These are phyloP conservation scores for Trichosporon asahii DNA, from an alignment of 1,284 basidiomycete genomes.

Conservation along the genomic window DNA sequence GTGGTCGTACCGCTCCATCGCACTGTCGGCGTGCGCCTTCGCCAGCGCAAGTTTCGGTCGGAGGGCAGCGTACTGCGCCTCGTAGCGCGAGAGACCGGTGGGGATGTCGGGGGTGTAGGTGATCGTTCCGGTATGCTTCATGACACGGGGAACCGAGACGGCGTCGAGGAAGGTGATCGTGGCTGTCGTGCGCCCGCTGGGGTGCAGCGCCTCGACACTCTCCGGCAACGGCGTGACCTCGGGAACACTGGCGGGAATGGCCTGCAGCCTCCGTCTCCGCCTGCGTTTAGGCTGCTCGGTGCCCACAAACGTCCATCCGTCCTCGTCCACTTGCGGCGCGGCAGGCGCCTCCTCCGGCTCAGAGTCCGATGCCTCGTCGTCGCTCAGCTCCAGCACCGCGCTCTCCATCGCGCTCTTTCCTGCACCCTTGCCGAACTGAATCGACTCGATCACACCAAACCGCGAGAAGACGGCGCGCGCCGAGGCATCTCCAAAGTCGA, in stretches of 20 bases:
- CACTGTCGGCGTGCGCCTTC: conserved; percentile 69
- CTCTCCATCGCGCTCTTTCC: conserved; percentile 34
- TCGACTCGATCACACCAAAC: conserved; percentile 70
- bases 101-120: conserved; percentile 52
- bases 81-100: conserved; percentile 68
- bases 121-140: conserved; percentile 38
- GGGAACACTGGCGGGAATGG: conserved; percentile 59
- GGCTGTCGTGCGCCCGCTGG: conserved; percentile 54
- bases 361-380: conserved; percentile 39
- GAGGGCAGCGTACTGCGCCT: conserved; percentile 60
- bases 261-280: conserved; percentile 51
- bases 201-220: conserved; percentile 25
- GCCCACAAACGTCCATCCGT: conserved; percentile 54
- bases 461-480: conserved; percentile 67
- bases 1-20: conserved; percentile 71
- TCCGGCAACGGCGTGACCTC: conserved; percentile 32
- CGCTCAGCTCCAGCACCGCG: conserved; percentile 34
- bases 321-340: conserved; percentile 48
- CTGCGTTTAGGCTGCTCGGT: conserved; percentile 47
- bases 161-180: conserved; percentile 75
- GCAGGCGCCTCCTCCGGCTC: conserved; percentile 50
- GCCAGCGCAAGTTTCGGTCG: conserved; percentile 70
- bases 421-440: conserved; percentile 56
- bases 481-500: conserved; percentile 75
- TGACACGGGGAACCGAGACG: conserved; percentile 62